Base-by-base conservation (phyloP, 1,284 basidiomycete species). In the Porodaedalea pini region DNA sequence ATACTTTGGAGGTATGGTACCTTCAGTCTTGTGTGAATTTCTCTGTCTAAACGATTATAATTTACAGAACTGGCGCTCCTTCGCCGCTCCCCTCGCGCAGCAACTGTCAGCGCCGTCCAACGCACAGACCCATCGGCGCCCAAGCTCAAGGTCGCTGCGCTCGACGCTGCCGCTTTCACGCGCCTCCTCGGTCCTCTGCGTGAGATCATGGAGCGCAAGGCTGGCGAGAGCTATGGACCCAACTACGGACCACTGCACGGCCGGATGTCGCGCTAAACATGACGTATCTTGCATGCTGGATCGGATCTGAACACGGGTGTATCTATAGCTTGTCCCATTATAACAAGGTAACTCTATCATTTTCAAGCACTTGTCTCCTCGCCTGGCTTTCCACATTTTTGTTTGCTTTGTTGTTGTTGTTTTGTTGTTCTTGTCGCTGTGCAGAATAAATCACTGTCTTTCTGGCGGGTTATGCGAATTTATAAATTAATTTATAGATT, bases 91-190 rank as follows among this genome's bases (percentile, higher is more conserved):
- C 92, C 94, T 11, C 87, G 95, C 56, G 94, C 94, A 0, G 95
- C 95, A 4, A 98, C 96, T 4, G 92, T 99, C 49, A 91, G 91
- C 61, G 96, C 95, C 1, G 72, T 86, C 15, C 70, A 76, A 44
- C 80, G 89, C 40, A 64, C 67, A 0, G 76, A 81, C 51, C 69
- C 73, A 39, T 67, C 75, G 5, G 72, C 76, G 56, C 75, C 85
- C 23, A 91, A 87, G 70, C 79, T 98, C 51, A 92, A 94, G 68
- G 94, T 98, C 23, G 97, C 94, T 21, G 92, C 93, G 4, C 78
- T 99, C 64, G 94, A 94, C 65, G 94, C 94, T 55, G 83, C 92
- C 62, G 92, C 96, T 2, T 99, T 99, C 70, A 98, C 94, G 5
- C 86, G 96, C 51, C 77, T 99, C 29, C 83, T 99, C 37, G 96